Conservation (phyloP, 2,329 filamentous ascomycete genomes). For the Alternaria sp. region DNA sequence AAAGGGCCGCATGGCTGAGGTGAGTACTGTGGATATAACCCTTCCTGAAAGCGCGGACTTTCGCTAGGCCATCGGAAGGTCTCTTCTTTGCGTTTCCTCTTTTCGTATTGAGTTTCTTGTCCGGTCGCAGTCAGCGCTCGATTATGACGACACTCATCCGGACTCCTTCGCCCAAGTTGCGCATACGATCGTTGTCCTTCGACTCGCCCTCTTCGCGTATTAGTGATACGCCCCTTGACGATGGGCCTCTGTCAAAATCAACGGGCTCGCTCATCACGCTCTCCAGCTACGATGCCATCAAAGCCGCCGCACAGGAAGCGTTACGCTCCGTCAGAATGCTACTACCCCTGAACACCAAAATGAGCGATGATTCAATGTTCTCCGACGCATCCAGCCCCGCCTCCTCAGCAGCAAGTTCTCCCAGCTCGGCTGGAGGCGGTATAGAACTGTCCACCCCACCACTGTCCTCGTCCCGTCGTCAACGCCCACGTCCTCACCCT, state of each 20-base stretch:
- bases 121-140: slow-evolving; percentile 1
- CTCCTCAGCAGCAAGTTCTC: slow-evolving; percentile 33
- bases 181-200: slow-evolving; percentile 46
- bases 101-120: neutral
- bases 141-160: slow-evolving; percentile 31
- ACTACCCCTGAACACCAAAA: slow-evolving; percentile 37
- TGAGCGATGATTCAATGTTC: slow-evolving; percentile 41
- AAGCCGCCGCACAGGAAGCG: slow-evolving; percentile 17
- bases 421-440: slow-evolving; percentile 24
- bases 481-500: slow-evolving; percentile 19
- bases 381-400: slow-evolving; percentile 28
- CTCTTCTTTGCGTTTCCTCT: slow-evolving; percentile 3
- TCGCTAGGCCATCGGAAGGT: slow-evolving; percentile 13
- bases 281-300: slow-evolving; percentile 30
- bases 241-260: slow-evolving; percentile 46
- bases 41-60: slow-evolving; percentile 9
- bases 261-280: slow-evolving; percentile 33
- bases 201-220: slow-evolving; percentile 43
- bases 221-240: slow-evolving; percentile 39
- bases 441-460: slow-evolving; percentile 12
- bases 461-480: neutral
- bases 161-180: slow-evolving; percentile 45
- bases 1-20: slow-evolving; percentile 24
- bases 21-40: slow-evolving; percentile 25
- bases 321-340: slow-evolving; percentile 17